Percentiles rank a stretch among this genome's conserved stretches.
phyloP scores from a whole-genome alignment of 345 rosid species.

The Camelina sativa region DNA sequence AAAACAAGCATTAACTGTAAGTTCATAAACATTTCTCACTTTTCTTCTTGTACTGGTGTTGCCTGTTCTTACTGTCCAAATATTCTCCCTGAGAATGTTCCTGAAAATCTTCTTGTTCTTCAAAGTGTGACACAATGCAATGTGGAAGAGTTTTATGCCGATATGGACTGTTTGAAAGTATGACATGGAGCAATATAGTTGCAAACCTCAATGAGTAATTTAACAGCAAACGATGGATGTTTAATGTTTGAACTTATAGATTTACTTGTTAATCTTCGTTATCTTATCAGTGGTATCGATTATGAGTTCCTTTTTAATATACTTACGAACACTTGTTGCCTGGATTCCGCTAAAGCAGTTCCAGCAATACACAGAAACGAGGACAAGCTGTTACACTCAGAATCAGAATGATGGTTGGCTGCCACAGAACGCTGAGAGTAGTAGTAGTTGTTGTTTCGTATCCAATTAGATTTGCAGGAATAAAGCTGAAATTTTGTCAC shows the following conservation, averaged over 20 bases:
- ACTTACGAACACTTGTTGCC: conserved; percentile 18
- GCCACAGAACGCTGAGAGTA: neutral
- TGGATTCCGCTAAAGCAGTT: conserved; percentile 30
- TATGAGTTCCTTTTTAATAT: neutral
- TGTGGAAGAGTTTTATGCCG: neutral
- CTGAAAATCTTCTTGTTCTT: neutral
- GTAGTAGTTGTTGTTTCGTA: conserved; percentile 19
- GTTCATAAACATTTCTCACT: conserved; percentile 37
- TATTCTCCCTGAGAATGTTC: neutral
- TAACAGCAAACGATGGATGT: neutral
- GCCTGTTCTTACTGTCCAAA: neutral
- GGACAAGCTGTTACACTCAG: conserved; percentile 25
- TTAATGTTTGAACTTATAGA: conserved; percentile 8
- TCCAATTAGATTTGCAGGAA: conserved; percentile 7
- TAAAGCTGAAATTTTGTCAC: conserved; percentile 9
- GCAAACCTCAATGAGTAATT: conserved; percentile 22
- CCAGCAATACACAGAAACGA: conserved; percentile 11
- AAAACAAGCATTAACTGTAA: conserved; percentile 51
- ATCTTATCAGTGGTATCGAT: neutral
- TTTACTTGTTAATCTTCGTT: neutral
- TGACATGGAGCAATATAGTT: neutral
- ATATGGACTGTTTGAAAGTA: neutral
- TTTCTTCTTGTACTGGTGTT: conserved; percentile 14
- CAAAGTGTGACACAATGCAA: neutral
- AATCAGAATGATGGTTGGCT: conserved; percentile 32